These are phyloP conservation scores for Croton laevigatus DNA, from an alignment of 441 rosid genomes.

Conservation along the genomic window DNA sequence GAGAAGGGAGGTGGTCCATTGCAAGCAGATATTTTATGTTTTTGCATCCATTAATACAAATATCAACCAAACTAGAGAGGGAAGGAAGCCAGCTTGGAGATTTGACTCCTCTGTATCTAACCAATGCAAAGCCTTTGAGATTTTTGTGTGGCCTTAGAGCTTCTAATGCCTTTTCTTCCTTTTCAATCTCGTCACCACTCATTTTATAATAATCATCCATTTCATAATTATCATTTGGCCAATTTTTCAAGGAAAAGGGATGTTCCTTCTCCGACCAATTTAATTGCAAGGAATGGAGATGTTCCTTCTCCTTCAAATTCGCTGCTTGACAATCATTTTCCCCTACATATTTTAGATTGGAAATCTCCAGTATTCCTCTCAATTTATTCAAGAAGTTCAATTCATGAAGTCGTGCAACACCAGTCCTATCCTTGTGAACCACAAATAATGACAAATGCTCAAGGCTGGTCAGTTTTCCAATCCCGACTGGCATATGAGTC, in stretches of 20 bases:
- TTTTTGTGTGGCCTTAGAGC: background rate
- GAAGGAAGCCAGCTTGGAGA: constrained; percentile 23
- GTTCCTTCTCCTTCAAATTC: constrained; percentile 20
- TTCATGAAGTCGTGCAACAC: constrained; percentile 14
- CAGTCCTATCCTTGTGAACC: background rate
- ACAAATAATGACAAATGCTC: constrained; percentile 11
- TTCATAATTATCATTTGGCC: no score
- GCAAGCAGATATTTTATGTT: constrained; percentile 5
- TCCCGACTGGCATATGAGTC: constrained; percentile 24
- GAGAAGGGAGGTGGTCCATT: background rate
- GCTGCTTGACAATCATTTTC: constrained; percentile 14
- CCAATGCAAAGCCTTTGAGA: background rate
- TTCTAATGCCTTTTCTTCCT: background rate
- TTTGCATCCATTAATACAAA: background rate
- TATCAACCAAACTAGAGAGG: background rate
- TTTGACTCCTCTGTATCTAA: constrained; percentile 5
- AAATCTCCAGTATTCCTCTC: constrained; percentile 2
- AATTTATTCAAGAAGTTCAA: constrained; percentile 18
- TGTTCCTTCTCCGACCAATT: no score
- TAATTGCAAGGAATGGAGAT: constrained; percentile 13
- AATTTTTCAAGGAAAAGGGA: no score
- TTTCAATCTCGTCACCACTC: background rate
- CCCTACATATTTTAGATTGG: background rate
- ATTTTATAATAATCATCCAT: background rate
- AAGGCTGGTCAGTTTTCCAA: constrained; percentile 21